Percentiles rank a stretch among this genome's conserved stretches.
These are phyloP conservation scores for Hebeloma cylindrosporum DNA, from an alignment of 768 basidiomycete genomes.

Conservation along the genomic window DNA sequence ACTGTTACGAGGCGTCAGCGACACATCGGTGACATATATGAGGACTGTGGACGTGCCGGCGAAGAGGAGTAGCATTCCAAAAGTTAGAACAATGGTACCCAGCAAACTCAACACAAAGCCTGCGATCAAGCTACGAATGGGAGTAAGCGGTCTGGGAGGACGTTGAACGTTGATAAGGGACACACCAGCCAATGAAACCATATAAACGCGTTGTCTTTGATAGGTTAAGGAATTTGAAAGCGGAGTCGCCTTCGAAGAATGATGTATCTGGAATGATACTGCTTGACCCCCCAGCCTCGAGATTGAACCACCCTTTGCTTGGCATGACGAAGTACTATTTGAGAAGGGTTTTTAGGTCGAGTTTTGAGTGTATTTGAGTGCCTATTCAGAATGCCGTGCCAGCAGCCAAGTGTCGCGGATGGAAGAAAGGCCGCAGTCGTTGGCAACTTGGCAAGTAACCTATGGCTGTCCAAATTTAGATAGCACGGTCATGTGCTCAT, in stretches of 20 bases:
- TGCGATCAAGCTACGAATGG: slow-evolving; percentile 52
- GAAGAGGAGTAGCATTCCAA: slow-evolving; percentile 68
- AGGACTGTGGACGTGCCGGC: slow-evolving; percentile 54
- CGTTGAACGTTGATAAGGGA: neutral
- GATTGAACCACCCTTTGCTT: slow-evolving; percentile 84
- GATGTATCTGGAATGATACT: slow-evolving; percentile 70
- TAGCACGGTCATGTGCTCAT: slow-evolving; percentile 2
- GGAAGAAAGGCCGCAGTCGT: slow-evolving; percentile 13
- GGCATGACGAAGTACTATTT: slow-evolving; percentile 26
- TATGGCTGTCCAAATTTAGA: slow-evolving; percentile 5
- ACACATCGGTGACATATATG: neutral
- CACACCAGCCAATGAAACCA: slow-evolving; percentile 84
- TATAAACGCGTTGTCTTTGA: slow-evolving; percentile 81
- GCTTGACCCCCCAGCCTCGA: slow-evolving; percentile 55
- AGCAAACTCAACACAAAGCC: slow-evolving; percentile 83
- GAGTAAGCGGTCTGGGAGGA: neutral
- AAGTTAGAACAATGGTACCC: slow-evolving; percentile 74
- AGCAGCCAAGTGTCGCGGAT: slow-evolving; percentile 27
- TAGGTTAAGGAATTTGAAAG: slow-evolving; percentile 77
- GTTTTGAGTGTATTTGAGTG: neutral
- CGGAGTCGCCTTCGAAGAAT: slow-evolving; percentile 88
- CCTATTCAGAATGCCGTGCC: slow-evolving; percentile 29
- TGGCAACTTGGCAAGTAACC: slow-evolving; percentile 9
- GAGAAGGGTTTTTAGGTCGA: neutral
- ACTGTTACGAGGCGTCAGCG: slow-evolving; percentile 42